Percentiles rank a stretch among this genome's conserved stretches.
Conservation (phyloP, 148 eudicot genomes). For the Rhododendron griersonianum region DNA sequence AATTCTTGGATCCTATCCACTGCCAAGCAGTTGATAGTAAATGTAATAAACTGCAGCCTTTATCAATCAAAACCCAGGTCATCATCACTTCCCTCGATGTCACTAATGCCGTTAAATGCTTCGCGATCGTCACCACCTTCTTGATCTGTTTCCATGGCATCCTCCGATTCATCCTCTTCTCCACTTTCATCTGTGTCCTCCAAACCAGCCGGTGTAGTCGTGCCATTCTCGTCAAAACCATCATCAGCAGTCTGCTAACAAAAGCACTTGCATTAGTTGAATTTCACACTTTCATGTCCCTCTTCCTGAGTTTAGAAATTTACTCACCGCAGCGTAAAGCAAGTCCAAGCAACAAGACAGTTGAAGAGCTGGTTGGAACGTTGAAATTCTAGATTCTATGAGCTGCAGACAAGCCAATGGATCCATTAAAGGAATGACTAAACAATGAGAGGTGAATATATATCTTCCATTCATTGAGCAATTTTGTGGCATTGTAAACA, state of each 20-base stretch:
- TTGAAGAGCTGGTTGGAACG: slow-evolving; percentile 49
- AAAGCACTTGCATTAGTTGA: slow-evolving; percentile 3
- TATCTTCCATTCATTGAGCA: background rate
- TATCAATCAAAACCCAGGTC: slow-evolving; percentile 20
- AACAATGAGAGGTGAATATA: background rate
- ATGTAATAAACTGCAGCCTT: background rate
- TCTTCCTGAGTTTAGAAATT: background rate
- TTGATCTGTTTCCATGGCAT: slow-evolving; percentile 75
- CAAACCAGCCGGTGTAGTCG: slow-evolving; percentile 44
- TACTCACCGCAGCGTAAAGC: slow-evolving; percentile 63
- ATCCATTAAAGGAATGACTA: background rate
- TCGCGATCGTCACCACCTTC: slow-evolving; percentile 35
- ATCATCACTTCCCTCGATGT: slow-evolving; percentile 47
- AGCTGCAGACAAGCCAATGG: slow-evolving; percentile 40
- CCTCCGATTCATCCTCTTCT: slow-evolving; percentile 42
- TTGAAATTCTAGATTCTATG: slow-evolving; percentile 78
- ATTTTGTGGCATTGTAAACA: background rate
- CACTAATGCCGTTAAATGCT: slow-evolving; percentile 47
- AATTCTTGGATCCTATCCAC: background rate
- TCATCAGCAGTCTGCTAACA: slow-evolving; percentile 53
- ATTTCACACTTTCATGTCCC: background rate
- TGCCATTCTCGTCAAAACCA: slow-evolving; percentile 40
- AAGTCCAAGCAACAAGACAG: slow-evolving; percentile 70
- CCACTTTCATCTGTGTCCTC: slow-evolving; percentile 73
- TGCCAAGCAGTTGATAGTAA: background rate